These are phyloP conservation scores for Uromyces viciae-fabae DNA, from an alignment of 1,284 basidiomycete genomes.

Conservation along the genomic window DNA sequence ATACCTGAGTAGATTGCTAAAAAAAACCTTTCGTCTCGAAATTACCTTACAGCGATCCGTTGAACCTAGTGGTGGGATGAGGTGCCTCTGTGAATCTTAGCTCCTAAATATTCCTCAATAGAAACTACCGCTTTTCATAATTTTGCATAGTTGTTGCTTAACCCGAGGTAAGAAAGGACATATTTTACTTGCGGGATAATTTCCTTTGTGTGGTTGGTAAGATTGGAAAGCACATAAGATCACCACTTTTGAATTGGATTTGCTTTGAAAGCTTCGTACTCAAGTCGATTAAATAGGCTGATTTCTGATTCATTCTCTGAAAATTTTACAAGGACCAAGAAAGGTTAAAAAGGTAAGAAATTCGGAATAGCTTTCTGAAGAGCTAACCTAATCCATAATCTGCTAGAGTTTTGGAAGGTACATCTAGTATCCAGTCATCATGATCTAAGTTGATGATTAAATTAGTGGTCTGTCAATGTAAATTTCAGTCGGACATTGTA, in stretches of 20 bases:
- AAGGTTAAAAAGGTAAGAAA: neutral
- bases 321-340: neutral
- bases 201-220: no score
- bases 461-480: slow-evolving; percentile 43
- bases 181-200: no score
- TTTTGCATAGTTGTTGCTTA: no score
- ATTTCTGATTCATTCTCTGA: slow-evolving; percentile 40
- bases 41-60: no score
- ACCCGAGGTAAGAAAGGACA: no score
- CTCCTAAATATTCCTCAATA: no score
- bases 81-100: no score
- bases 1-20: no score
- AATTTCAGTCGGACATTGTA: neutral
- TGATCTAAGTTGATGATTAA: slow-evolving; percentile 39
- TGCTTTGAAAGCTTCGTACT: slow-evolving; percentile 36
- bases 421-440: slow-evolving; percentile 29
- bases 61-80: no score
- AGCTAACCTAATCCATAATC: slow-evolving; percentile 27
- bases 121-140: no score
- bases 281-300: slow-evolving; percentile 28
- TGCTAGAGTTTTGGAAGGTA: neutral
- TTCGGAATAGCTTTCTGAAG: neutral
- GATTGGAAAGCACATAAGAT: no score
- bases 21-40: no score
- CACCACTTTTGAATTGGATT: slow-evolving; percentile 36